Evolutionary conservation across 2,329 filamentous ascomycete species (phyloP).

Genomic region (Trichoderma hamatum): DNA sequence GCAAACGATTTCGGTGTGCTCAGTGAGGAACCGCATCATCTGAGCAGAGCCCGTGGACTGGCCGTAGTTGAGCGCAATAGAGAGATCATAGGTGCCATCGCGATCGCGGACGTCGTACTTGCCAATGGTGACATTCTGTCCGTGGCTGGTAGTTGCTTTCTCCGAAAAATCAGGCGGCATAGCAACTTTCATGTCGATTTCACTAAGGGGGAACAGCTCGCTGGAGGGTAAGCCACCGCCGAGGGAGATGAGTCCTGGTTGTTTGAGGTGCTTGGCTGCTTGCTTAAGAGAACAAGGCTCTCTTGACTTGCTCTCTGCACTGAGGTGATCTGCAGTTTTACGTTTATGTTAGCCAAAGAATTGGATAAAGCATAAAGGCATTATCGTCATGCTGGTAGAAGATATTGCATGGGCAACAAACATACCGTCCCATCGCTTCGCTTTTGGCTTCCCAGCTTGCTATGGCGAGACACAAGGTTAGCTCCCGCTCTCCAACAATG

Average conservation of each 20-base stretch:
- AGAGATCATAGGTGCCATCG: constrained; percentile 66
- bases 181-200: constrained; percentile 75
- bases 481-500: background rate
- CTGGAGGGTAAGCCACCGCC: constrained; percentile 88
- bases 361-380: background rate
- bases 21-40: constrained; percentile 85
- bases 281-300: constrained; percentile 76
- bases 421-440: constrained; percentile 84
- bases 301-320: constrained; percentile 61
- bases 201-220: constrained; percentile 90
- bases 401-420: constrained; percentile 47
- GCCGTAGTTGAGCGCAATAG: constrained; percentile 90
- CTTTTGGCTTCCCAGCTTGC: constrained; percentile 66
- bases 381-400: background rate
- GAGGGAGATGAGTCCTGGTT: constrained; percentile 84
- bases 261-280: constrained; percentile 77
- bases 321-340: constrained; percentile 55
- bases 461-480: constrained; percentile 26
- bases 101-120: constrained; percentile 80
- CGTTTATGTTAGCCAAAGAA: background rate
- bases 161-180: constrained; percentile 70
- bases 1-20: constrained; percentile 92
- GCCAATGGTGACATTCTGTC: constrained; percentile 65
- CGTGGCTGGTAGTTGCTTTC: constrained; percentile 62
- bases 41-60: constrained; percentile 85